phyloP scores from a whole-genome alignment of 495 filamentous ascomycete species.

The Letharia lupina region DNA sequence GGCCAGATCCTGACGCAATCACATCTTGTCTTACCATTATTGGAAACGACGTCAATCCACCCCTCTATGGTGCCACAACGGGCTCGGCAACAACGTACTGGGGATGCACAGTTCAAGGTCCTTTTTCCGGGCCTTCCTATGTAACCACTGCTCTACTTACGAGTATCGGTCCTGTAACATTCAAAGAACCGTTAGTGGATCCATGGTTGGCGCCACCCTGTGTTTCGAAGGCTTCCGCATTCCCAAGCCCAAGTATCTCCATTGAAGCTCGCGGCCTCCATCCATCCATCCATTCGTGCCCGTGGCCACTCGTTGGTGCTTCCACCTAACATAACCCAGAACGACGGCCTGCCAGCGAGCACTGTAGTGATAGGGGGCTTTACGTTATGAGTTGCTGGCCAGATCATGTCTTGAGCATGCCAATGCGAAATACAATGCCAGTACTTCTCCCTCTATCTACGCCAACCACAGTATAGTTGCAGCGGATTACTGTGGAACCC shows the following conservation, averaged over 20 bases:
- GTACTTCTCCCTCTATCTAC: slow-evolving; percentile 14
- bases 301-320: slow-evolving; percentile 3
- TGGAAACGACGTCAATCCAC: slow-evolving; percentile 3
- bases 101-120: slow-evolving; percentile 1
- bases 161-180: background rate
- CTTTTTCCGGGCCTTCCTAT: background rate
- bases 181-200: slow-evolving; percentile 7
- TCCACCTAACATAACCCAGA: slow-evolving; percentile 1
- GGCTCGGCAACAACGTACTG: slow-evolving; percentile 2
- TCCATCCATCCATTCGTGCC: background rate
- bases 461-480: slow-evolving; percentile 3
- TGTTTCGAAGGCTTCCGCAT: background rate
- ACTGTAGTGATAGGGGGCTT: background rate
- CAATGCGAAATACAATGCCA: background rate
- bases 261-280: background rate
- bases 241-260: background rate
- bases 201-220: slow-evolving; percentile 4
- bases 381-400: background rate
- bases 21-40: slow-evolving; percentile 7
- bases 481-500: background rate
- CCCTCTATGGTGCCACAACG: slow-evolving; percentile 7
- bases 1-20: slow-evolving; percentile 9
- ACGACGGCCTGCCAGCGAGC: background rate
- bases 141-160: slow-evolving; percentile 3
- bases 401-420: background rate